A percentile compares a stretch with the other conserved stretches of the same genome.
phyloP scores from a whole-genome alignment of 257 asterid species.

The Linderniella brevidens region DNA sequence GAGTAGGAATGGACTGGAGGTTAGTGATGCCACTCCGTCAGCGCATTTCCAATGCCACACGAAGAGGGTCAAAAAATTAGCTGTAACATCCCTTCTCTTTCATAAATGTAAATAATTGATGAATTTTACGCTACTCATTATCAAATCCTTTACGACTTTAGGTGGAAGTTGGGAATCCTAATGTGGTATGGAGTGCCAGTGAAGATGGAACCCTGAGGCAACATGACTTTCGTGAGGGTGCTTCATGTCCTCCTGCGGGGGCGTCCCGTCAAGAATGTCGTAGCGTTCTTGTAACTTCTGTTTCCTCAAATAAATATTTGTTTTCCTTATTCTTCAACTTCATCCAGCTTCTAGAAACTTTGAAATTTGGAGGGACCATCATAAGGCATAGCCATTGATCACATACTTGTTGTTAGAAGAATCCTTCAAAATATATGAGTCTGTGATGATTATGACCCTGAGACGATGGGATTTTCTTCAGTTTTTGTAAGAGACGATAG shows the following conservation, averaged over 20 bases:
- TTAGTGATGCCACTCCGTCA: constrained; percentile 34
- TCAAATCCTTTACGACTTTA: constrained; percentile 14
- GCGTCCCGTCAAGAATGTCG: constrained; percentile 91
- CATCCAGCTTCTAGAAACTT: too few relatives aligned
- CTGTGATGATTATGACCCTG: too few relatives aligned
- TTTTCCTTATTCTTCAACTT: constrained; percentile 2
- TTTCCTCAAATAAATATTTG: constrained; percentile 4
- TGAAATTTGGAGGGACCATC: too few relatives aligned
- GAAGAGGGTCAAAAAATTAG: constrained; percentile 86
- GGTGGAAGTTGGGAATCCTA: constrained; percentile 96
- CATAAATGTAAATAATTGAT: constrained; percentile 7
- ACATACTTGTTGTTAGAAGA: too few relatives aligned
- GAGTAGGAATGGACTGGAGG: constrained; percentile 38
- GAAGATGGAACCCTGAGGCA: constrained; percentile 99
- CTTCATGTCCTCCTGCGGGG: constrained; percentile 90
- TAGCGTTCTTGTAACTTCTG: constrained; percentile 72
- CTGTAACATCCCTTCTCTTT: constrained; percentile 42
- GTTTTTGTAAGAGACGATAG: too few relatives aligned
- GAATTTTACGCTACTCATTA: constrained; percentile 9
- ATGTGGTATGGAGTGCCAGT: constrained; percentile 99
- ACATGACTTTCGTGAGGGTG: constrained; percentile 94
- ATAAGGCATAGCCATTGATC: too few relatives aligned
- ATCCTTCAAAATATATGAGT: too few relatives aligned
- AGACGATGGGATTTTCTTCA: too few relatives aligned
- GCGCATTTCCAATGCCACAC: constrained; percentile 82